These are phyloP conservation scores for Yamadazyma aaseri DNA, from an alignment of 1,139 yeast genomes.

Conservation along the genomic window DNA sequence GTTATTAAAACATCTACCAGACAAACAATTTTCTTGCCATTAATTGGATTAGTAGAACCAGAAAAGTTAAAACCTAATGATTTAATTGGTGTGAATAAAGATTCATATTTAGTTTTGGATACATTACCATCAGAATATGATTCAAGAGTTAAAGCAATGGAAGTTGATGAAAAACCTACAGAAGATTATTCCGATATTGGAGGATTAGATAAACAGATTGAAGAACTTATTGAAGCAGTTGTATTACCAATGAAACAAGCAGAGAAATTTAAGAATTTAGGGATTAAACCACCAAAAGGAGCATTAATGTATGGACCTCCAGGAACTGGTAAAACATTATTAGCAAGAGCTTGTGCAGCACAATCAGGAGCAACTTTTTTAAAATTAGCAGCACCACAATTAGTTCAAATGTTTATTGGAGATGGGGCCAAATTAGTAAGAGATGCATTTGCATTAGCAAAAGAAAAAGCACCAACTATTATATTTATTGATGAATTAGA, in stretches of 20 bases:
- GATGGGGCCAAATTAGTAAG: slow-evolving; percentile 98
- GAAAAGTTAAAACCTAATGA: slow-evolving; percentile 90
- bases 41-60: slow-evolving; percentile 93
- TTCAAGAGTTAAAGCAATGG: slow-evolving; percentile 98
- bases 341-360: slow-evolving; percentile 99
- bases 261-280: slow-evolving; percentile 88
- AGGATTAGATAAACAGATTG: slow-evolving; percentile 96
- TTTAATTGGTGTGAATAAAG: slow-evolving; percentile 96
- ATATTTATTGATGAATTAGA: slow-evolving; percentile 97
- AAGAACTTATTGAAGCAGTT: slow-evolving; percentile 95
- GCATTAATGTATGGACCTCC: slow-evolving; percentile 99
- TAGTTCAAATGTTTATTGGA: slow-evolving; percentile 98
- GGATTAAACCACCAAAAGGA: slow-evolving; percentile 97
- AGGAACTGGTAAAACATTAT: slow-evolving; percentile 95
- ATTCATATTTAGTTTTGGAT: slow-evolving; percentile 88
- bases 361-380: slow-evolving; percentile 97
- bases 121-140: slow-evolving; percentile 97
- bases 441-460: slow-evolving; percentile 98
- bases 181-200: slow-evolving; percentile 97
- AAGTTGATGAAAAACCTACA: slow-evolving; percentile 96
- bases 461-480: slow-evolving; percentile 97
- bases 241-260: slow-evolving; percentile 98
- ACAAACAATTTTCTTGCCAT: slow-evolving; percentile 94
- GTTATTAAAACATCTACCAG: slow-evolving; percentile 96
- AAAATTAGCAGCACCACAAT: slow-evolving; percentile 96